A percentile compares a stretch with the other conserved stretches of the same genome.
These are phyloP conservation scores for Didymella segeticola DNA, from an alignment of 2,329 filamentous ascomycete genomes.

Conservation along the genomic window DNA sequence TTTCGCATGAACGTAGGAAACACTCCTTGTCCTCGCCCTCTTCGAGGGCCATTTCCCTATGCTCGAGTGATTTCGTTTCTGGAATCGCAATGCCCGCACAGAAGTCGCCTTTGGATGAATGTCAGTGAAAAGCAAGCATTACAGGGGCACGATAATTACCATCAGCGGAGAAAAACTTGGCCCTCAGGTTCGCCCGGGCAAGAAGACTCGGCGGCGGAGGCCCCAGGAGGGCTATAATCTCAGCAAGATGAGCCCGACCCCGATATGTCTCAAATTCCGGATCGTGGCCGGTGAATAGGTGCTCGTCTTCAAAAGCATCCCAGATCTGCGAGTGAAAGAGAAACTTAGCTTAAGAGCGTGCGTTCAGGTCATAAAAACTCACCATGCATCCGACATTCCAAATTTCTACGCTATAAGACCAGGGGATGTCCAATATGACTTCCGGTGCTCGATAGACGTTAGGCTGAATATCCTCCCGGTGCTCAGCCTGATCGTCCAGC, in stretches of 20 bases:
- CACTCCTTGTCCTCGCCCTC: no score
- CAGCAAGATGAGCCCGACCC: constrained; percentile 16
- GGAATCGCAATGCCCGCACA: no score
- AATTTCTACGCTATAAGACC: constrained; percentile 46
- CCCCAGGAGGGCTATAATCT: constrained; percentile 27
- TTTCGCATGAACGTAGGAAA: constrained; percentile 46
- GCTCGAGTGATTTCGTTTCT: no score
- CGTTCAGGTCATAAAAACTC: constrained; percentile 3
- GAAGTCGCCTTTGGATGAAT: no score
- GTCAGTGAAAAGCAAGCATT: no score
- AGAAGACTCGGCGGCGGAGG: constrained; percentile 24
- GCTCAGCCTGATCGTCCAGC: constrained; percentile 9
- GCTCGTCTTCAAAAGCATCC: constrained; percentile 43
- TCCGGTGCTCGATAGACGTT: constrained; percentile 46
- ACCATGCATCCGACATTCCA: constrained; percentile 47
- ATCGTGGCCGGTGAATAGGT: constrained; percentile 34
- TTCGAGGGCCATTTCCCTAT: no score
- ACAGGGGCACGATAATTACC: no score
- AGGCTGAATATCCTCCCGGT: constrained; percentile 45
- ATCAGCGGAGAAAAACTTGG: constrained; percentile 5
- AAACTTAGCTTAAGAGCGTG: not conserved
- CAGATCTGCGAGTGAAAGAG: constrained; percentile 30
- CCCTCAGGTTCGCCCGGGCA: not conserved
- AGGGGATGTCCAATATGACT: constrained; percentile 45
- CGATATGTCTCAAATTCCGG: constrained; percentile 3